These are phyloP conservation scores for Kazachstania sp. DNA, from an alignment of 1,139 yeast genomes.

Conservation along the genomic window DNA sequence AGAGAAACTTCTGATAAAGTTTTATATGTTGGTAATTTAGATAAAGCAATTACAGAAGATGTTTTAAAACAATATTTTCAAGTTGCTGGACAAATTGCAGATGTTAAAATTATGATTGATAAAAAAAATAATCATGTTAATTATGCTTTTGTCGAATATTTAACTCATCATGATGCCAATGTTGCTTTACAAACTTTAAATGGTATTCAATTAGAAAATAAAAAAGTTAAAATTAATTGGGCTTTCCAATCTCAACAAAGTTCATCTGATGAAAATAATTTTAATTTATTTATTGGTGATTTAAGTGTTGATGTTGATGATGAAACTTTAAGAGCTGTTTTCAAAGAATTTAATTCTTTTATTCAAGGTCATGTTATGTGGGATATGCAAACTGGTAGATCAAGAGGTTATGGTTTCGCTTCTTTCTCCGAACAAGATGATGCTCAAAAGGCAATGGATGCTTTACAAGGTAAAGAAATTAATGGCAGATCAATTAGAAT, in stretches of 20 bases:
- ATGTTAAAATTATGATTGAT: conserved; percentile 64
- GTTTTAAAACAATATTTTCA: conserved; percentile 52
- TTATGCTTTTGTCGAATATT: conserved; percentile 79
- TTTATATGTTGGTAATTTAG: conserved; percentile 70
- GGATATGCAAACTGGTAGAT: conserved; percentile 92
- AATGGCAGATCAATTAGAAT: conserved; percentile 73
- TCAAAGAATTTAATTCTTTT: conserved; percentile 52
- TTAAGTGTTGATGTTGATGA: conserved; percentile 77
- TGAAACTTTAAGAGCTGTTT: conserved; percentile 53
- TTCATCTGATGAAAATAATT: conserved; percentile 45
- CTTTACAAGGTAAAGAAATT: conserved; percentile 68
- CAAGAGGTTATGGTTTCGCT: conserved; percentile 91
- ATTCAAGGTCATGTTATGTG: conserved; percentile 92
- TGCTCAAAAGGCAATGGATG: conserved; percentile 64
- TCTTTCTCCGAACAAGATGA: conserved; percentile 59
- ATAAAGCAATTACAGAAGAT: conserved; percentile 57
- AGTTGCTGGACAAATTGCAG: conserved; percentile 50
- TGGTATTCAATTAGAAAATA: conserved; percentile 44
- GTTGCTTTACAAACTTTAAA: conserved; percentile 54
- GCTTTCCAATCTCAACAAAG: conserved; percentile 72
- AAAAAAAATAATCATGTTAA: conserved; percentile 66
- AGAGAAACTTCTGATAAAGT: conserved; percentile 67
- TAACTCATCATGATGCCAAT: conserved; percentile 48
- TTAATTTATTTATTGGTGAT: conserved; percentile 80
- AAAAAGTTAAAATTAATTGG: conserved; percentile 62